Base-by-base conservation (phyloP, 2,329 filamentous ascomycete genomes). In the Nigrospora sphaerica region DNA sequence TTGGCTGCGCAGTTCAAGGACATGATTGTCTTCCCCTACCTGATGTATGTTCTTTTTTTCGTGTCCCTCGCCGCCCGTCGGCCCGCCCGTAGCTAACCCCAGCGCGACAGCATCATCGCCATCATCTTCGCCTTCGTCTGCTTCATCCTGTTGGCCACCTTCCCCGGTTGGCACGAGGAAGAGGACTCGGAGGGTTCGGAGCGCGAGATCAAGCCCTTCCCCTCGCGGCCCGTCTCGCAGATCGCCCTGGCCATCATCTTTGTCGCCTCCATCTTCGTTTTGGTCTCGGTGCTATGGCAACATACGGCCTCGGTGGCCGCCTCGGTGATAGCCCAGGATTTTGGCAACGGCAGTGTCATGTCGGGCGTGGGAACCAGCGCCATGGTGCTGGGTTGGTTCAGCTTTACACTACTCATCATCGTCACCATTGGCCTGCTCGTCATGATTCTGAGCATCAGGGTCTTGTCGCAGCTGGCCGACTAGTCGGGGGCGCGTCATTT, bases 301-400 rank as follows among this genome's bases (percentile, higher is more conserved):
- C 93, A 98, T 61, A 98, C 93, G 6, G 93, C 93, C 0, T 96
- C 92, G 0, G 93, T 98, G 1, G 92, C 92, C 32, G 93, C 93
- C 18, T 90, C 89, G 49, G 87, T 95, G 54, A 91, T 98, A 54
- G 89, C 91, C 1, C 52, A 58, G 14, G 58, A 68, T 32, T 64
- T 71, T 38, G 62, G 64, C 18, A 60, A 65, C 33, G 65, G 66
- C 3, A 60, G 59, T 16, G 61, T 70, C 18, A 37, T 52, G 31
- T 66, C 63, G 0, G 60, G 68, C 1, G 53, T 57, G 3, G 60
- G 64, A 0, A 91, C 88, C 42, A 88, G 85, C 35, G 92, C 93
- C 47, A 97, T 98, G 88, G 88, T 96, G 16, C 76, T 98, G 61
- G 93, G 93, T 49, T 98, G 93, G 93, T 97, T 98, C 68, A 88